These are phyloP conservation scores for Cubamyces sp. DNA, from an alignment of 768 basidiomycete species.

Conservation along the genomic window DNA sequence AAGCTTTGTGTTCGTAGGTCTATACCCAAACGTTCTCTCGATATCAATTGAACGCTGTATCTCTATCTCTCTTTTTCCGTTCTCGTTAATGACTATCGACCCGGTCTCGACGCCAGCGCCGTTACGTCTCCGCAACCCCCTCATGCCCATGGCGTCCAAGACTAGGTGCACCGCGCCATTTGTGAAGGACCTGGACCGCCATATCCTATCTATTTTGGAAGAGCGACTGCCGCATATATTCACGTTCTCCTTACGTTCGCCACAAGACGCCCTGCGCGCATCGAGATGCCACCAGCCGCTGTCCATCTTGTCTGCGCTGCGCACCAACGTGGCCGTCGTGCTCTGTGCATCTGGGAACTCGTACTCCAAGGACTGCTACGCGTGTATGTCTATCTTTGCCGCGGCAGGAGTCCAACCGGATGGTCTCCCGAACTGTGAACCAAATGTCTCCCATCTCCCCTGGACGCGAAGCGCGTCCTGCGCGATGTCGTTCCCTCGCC, in stretches of 20 bases:
- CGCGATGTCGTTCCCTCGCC: constrained; percentile 6
- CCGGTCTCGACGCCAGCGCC: neutral
- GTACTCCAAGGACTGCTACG: too few relatives aligned
- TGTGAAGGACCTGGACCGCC: neutral
- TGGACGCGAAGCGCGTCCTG: neutral
- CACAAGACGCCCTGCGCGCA: neutral
- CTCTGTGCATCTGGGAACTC: too few relatives aligned
- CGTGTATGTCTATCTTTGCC: too few relatives aligned
- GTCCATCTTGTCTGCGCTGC: neutral
- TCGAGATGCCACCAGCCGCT: neutral
- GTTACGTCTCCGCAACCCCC: constrained; percentile 6
- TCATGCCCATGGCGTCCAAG: neutral
- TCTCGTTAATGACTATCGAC: neutral
- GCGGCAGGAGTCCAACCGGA: too few relatives aligned
- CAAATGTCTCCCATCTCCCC: too few relatives aligned
- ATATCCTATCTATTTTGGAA: neutral
- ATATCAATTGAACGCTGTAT: constrained; percentile 9
- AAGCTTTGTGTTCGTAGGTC: constrained; percentile 16
- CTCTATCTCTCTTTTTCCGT: neutral
- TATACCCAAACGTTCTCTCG: neutral
- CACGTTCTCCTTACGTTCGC: neutral
- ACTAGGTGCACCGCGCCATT: neutral
- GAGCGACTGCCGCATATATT: neutral
- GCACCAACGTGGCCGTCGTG: neutral
- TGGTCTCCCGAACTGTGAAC: too few relatives aligned